A percentile compares a stretch with the other conserved stretches of the same genome.
These are phyloP conservation scores for Marchantia paleacea DNA, from an alignment of 225 moss, liverwort and hornwort genomes.

Conservation along the genomic window DNA sequence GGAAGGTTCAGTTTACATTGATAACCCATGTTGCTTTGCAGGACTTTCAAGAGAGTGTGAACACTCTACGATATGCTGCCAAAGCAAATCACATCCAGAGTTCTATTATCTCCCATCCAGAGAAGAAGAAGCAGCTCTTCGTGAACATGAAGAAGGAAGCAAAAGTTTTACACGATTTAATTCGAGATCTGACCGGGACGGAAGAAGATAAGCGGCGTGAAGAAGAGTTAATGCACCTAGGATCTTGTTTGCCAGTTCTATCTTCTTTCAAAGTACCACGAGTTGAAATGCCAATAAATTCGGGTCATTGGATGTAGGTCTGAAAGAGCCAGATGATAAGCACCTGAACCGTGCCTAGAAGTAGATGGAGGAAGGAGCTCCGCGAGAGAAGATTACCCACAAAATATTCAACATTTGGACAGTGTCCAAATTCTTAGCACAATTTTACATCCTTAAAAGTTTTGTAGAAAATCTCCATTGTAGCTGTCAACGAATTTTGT, in stretches of 20 bases:
- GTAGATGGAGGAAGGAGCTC: no score
- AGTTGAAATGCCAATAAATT: background rate
- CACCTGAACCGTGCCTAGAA: no score
- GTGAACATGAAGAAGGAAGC: slow-evolving; percentile 59
- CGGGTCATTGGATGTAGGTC: no score
- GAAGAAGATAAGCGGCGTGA: background rate
- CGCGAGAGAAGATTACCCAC: no score
- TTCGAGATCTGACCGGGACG: slow-evolving; percentile 51
- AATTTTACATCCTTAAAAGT: no score
- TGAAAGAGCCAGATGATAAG: no score
- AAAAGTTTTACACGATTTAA: slow-evolving; percentile 48
- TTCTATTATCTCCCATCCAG: slow-evolving; percentile 19
- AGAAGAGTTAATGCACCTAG: background rate
- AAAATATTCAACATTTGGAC: no score
- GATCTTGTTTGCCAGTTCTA: slow-evolving; percentile 4
- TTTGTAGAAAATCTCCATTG: no score
- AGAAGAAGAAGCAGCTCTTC: slow-evolving; percentile 48
- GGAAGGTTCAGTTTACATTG: background rate
- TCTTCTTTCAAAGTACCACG: slow-evolving; percentile 11
- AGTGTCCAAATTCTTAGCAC: no score
- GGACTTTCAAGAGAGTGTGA: slow-evolving; percentile 85
- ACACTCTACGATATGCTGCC: slow-evolving; percentile 61
- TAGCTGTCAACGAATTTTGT: no score
- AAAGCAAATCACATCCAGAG: slow-evolving; percentile 61
- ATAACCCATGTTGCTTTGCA: slow-evolving; percentile 21